Percentiles rank a stretch among this genome's conserved stretches.
Conservation (phyloP, 768 basidiomycete genomes). For the Lactarius trivialis region DNA sequence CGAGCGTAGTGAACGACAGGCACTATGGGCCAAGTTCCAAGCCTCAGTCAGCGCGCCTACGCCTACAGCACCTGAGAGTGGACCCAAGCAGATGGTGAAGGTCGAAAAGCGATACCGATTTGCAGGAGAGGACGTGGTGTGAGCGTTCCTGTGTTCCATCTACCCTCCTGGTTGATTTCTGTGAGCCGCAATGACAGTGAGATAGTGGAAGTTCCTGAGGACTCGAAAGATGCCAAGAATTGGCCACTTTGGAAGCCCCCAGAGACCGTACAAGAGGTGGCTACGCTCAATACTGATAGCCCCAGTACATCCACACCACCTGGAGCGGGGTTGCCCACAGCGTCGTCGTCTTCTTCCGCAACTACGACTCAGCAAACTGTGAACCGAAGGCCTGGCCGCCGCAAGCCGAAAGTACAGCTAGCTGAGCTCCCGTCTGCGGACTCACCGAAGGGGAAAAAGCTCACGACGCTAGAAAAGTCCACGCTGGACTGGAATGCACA, state of each 20-base stretch:
- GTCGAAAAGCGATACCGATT: slow-evolving; percentile 65
- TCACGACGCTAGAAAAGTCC: slow-evolving; percentile 80
- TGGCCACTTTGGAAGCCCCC: slow-evolving; percentile 56
- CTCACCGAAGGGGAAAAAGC: slow-evolving; percentile 58
- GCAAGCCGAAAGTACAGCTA: slow-evolving; percentile 56
- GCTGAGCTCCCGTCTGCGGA: slow-evolving; percentile 44
- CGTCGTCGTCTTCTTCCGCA: slow-evolving; percentile 19
- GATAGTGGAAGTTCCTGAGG: slow-evolving; percentile 63
- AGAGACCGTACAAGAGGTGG: slow-evolving; percentile 17
- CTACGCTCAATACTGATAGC: slow-evolving; percentile 9
- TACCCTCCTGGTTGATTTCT: slow-evolving; percentile 1
- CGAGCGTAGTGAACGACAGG: slow-evolving; percentile 46
- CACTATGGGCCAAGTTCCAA: slow-evolving; percentile 65
- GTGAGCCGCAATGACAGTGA: slow-evolving; percentile 41
- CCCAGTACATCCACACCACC: slow-evolving; percentile 8
- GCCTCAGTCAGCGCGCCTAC: slow-evolving; percentile 42
- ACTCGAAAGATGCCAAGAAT: slow-evolving; percentile 66
- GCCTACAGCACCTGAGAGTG: slow-evolving; percentile 19
- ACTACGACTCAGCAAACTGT: slow-evolving; percentile 9
- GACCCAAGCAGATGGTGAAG: slow-evolving; percentile 46
- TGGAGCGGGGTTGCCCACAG: slow-evolving; percentile 14
- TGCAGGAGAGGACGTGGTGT: slow-evolving; percentile 74
- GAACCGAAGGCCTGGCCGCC: slow-evolving; percentile 51
- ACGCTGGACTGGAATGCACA: slow-evolving; percentile 82
- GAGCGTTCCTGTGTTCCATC: slow-evolving; percentile 29